These are phyloP conservation scores for Pseudotsuga menziesii DNA, from an alignment of 75 land plant species.

Conservation along the genomic window DNA sequence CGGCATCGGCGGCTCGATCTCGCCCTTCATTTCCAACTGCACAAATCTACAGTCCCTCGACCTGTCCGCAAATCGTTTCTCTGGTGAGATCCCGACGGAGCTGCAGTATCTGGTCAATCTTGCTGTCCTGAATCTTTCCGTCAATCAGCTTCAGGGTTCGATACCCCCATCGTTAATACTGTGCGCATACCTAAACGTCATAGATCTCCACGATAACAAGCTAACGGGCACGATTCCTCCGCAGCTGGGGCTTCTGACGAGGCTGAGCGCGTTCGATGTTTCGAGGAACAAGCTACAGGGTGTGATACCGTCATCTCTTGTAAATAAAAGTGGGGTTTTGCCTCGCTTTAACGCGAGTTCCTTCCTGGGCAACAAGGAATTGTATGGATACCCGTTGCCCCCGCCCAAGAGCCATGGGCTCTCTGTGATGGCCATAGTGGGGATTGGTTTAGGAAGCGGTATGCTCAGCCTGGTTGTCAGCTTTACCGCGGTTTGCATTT, in stretches of 20 bases:
- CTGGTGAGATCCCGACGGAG: conserved; percentile 59
- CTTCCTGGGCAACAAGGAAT: conserved; percentile 61
- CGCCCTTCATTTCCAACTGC: conserved; percentile 69
- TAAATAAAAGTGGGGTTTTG: conserved; percentile 44
- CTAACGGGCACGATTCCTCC: conserved; percentile 68
- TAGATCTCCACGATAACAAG: conserved; percentile 70
- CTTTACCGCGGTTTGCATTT: conserved; percentile 80
- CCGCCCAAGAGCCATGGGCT: conserved; percentile 36
- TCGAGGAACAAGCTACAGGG: conserved; percentile 66
- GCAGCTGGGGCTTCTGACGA: conserved; percentile 48
- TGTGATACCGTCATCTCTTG: conserved; percentile 49
- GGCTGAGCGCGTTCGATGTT: conserved; percentile 68
- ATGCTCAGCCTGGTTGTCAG: conserved; percentile 76
- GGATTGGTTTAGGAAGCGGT: conserved; percentile 92
- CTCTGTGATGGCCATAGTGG: conserved; percentile 71
- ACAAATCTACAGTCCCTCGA: conserved; percentile 70
- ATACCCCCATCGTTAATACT: conserved; percentile 57
- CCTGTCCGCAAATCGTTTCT: conserved; percentile 57
- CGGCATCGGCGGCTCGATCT: conserved; percentile 59
- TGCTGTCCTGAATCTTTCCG: conserved; percentile 64
- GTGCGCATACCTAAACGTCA: conserved; percentile 67
- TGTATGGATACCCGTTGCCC: conserved; percentile 77
- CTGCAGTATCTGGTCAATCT: conserved; percentile 51
- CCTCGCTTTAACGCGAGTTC: conserved; percentile 66
- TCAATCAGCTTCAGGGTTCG: conserved; percentile 44